Evolutionary conservation across 306 rosid genomes (phyloP), one percentile per base, ranked within the genome.

Genomic region (Cucumis sativus): DNA sequence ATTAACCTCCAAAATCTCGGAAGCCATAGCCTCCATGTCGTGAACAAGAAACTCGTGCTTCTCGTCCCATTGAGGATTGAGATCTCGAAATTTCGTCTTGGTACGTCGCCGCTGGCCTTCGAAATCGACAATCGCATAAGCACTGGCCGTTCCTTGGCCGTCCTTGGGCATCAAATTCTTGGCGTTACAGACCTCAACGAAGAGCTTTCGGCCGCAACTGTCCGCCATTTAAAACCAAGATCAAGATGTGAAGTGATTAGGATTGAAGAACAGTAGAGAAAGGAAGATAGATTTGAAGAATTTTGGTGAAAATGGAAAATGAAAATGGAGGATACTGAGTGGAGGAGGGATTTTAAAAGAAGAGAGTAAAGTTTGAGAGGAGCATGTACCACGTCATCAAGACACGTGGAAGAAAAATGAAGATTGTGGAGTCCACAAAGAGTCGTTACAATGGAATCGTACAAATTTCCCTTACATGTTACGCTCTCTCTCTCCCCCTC

Each of bases 91-190:
- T 61, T 88, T 88, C 0, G 98, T 94, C 83, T 77, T 90, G 0
- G 98, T 94, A 72, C 97, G 74, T 33, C 96, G 80, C 47, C 98
- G 80, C 82, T 94, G 96, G 8, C 97, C 93, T 7, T 94, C 98
- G 74, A 85, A 94, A 82, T 94, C 98, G 0, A 89, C 92, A 8
- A 94, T 87, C 5, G 97, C 98, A 30, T 94, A 94, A 12, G 98
- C 98, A 37, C 93, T 94, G 3, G 97, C 95, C 3, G 98, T 94
- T 73, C 98, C 98, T 84, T 94, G 98, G 21, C 97, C 97, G 61
- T 94, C 98, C 71, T 94, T 94, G 0, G 97, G 98, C 98, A 90
- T 94, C 76, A 94, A 56, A 61, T 94, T 94, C 84, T 90, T 90
- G 10, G 98, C 98, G 16, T 82, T 88, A 79, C 89, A 86, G n/a